Evolutionary conservation across 305 asterid genomes (phyloP).

Genomic region (Fraxinus greggii): DNA sequence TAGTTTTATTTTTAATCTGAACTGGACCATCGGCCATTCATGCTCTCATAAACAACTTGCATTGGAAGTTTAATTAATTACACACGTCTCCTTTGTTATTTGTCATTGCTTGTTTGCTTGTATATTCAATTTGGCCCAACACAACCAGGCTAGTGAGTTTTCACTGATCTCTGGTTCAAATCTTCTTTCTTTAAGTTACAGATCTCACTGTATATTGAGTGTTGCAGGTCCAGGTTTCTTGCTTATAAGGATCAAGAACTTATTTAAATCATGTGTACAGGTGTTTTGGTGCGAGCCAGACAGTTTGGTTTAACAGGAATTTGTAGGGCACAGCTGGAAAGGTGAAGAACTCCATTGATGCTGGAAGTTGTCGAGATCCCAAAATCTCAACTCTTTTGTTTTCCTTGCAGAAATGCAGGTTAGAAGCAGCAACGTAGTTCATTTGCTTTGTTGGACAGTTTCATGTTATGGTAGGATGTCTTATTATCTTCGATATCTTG

Average conservation of each 20-base stretch:
- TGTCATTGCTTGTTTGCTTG: constrained; percentile 31
- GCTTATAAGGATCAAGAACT: constrained; percentile 40
- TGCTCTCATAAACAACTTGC: neutral
- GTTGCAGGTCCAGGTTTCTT: constrained; percentile 92
- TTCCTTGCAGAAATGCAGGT: neutral
- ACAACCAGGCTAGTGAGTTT: constrained; percentile 48
- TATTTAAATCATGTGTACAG: constrained; percentile 63
- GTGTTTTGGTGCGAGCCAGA: constrained; percentile 34
- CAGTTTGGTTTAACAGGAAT: constrained; percentile 27
- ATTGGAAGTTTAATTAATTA: neutral
- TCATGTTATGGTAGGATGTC: neutral
- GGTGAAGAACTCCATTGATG: constrained; percentile 16
- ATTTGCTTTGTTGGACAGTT: neutral
- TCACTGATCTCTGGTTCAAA: constrained; percentile 4
- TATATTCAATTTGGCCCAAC: constrained; percentile 52
- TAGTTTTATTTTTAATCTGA: neutral
- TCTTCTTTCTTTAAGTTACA: constrained; percentile 9
- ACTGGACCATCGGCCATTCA: neutral
- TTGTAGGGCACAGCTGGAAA: constrained; percentile 34
- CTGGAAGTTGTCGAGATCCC: neutral
- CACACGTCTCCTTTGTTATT: neutral
- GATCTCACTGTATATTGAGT: constrained; percentile 47
- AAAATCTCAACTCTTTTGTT: neutral
- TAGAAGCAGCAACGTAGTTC: neutral
- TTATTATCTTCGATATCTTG: neutral